Percentiles rank a stretch among this genome's conserved stretches.
Evolutionary conservation across 805 yeast species (phyloP).

Genomic region (Saccharomycopsis microspora): DNA sequence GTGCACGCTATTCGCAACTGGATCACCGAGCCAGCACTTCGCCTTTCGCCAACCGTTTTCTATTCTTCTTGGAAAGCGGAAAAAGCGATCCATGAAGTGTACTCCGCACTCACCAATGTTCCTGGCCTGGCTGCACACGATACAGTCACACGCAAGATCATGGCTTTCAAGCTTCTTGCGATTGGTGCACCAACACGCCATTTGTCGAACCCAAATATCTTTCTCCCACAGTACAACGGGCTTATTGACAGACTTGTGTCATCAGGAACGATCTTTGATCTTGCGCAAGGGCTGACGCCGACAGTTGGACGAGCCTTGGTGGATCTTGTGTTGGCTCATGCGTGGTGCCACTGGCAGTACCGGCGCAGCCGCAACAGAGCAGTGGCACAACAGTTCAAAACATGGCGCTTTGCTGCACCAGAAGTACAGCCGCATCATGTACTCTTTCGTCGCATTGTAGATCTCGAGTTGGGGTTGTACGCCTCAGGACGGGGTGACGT

Average conservation of each 20-base stretch:
- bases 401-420: slow-evolving; percentile 27
- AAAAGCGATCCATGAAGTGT: slow-evolving; percentile 19
- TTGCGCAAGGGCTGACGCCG: slow-evolving; percentile 19
- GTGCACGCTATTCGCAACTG: background rate
- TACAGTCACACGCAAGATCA: slow-evolving; percentile 21
- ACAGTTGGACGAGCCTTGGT: slow-evolving; percentile 23
- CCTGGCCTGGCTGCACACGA: slow-evolving; percentile 15
- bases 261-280: slow-evolving; percentile 25
- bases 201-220: slow-evolving; percentile 27
- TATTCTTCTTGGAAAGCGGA: slow-evolving; percentile 21
- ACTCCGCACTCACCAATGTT: slow-evolving; percentile 10
- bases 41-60: slow-evolving; percentile 16
- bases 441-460: slow-evolving; percentile 26
- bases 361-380: slow-evolving; percentile 16
- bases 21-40: slow-evolving; percentile 6
- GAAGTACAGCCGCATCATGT: slow-evolving; percentile 22
- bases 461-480: slow-evolving; percentile 24
- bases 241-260: slow-evolving; percentile 31
- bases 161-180: slow-evolving; percentile 23
- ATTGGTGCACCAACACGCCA: slow-evolving; percentile 23
- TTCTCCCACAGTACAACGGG: slow-evolving; percentile 26
- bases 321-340: slow-evolving; percentile 33
- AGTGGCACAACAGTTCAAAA: slow-evolving; percentile 19
- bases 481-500: slow-evolving; percentile 19
- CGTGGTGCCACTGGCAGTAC: slow-evolving; percentile 35